Base-by-base conservation (phyloP, 2,329 filamentous ascomycete species). In the Botrytis tulipae region DNA sequence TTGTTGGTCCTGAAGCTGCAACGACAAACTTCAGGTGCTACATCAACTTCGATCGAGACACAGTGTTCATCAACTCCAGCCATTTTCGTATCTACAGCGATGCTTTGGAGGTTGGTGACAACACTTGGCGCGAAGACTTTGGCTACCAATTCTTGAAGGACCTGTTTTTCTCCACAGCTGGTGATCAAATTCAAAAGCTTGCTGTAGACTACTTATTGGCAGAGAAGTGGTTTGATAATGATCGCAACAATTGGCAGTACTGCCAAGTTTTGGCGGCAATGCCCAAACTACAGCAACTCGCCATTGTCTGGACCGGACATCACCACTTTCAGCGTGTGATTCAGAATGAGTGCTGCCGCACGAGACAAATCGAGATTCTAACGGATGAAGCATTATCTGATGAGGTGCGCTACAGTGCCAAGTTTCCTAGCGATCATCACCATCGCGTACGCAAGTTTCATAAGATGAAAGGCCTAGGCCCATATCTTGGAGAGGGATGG, bases 61-160 rank as follows among this genome's bases (percentile, higher is more conserved):
- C 46, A 4, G n/a, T 68, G 0, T 57, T 57, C 12, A 57, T 68
- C 16, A 68, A 68, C 48, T 40, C 46, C 8, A 46, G 25, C 4
- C 65, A 68, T 35, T 40, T 51, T 18, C 46, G 48, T 3, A 54
- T 54, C 16, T 54, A 68, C 35, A n/a, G 35, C 46, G 65, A 68
- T 40, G 48, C 46, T 35, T 32, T 68, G n/a, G 8, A 35, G 18
- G 14, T 7, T 32, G 65, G 46, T 29, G 18, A 25, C 4, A 25
- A 32, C 4, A 68, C 65, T 22, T 68, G 65, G 65, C 65, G 48
- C 16, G 48, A 68, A 40, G 46, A 10, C 16, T 40, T 68, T n/a
- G 65, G 65, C 3, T 68, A 68, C 25, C 65, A 68, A 42, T 68
- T 68, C 7, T 29, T 68, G 9, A 68, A 68, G 16, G 48, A 68